A percentile compares a stretch with the other conserved stretches of the same genome.
Conservation (phyloP, 495 filamentous ascomycete genomes). For the Parmelia sp. region DNA sequence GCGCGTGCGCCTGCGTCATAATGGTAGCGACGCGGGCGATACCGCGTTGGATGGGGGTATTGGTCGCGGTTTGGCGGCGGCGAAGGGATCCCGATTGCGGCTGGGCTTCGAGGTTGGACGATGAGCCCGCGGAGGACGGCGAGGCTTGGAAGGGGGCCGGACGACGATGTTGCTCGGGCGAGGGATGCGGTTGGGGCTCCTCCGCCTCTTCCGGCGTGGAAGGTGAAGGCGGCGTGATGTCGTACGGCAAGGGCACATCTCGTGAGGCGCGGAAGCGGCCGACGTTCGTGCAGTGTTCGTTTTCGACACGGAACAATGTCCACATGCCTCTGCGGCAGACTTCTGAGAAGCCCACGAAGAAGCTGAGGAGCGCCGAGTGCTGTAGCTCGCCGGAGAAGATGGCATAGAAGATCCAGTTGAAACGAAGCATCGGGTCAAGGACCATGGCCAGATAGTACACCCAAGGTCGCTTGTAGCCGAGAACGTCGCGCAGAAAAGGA, state of each 20-base stretch:
- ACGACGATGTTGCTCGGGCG: background rate
- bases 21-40: constrained; percentile 51
- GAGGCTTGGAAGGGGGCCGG: constrained; percentile 9
- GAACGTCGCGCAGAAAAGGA: constrained; percentile 68
- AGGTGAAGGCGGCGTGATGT: constrained; percentile 40
- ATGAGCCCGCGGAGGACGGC: constrained; percentile 15
- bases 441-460: constrained; percentile 81
- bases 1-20: constrained; percentile 68
- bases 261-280: constrained; percentile 74
- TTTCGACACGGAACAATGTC: constrained; percentile 90
- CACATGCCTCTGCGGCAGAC: constrained; percentile 78
- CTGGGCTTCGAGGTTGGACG: constrained; percentile 24
- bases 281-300: constrained; percentile 90
- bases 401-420: constrained; percentile 92
- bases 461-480: constrained; percentile 69
- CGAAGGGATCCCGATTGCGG: constrained; percentile 23
- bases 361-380: constrained; percentile 71
- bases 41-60: constrained; percentile 26
- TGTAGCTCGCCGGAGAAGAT: constrained; percentile 72
- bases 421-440: constrained; percentile 80
- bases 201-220: constrained; percentile 13
- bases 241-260: constrained; percentile 76
- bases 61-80: constrained; percentile 24
- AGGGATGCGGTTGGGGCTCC: background rate
- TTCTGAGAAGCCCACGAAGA: constrained; percentile 69